Evolutionary conservation across 2,329 filamentous ascomycete species (phyloP).

Genomic region (Calonectria hongkongensis): DNA sequence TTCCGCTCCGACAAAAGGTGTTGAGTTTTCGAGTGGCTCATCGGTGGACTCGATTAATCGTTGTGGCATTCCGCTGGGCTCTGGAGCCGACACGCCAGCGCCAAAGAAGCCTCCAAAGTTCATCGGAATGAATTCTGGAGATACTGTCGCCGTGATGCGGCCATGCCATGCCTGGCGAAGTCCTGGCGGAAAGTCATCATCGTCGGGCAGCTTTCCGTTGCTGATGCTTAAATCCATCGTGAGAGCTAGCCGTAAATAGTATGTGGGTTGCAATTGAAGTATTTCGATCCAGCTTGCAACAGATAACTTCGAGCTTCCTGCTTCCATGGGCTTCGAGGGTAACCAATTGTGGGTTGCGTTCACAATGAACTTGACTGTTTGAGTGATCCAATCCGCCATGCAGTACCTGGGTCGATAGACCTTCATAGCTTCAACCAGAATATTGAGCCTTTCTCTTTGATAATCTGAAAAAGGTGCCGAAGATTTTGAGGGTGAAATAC

Average conservation of each 20-base stretch:
- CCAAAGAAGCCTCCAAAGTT: background rate
- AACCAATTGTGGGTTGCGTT: constrained; percentile 43
- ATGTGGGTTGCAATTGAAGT: constrained; percentile 43
- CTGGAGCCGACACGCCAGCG: background rate
- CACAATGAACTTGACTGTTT: constrained; percentile 48
- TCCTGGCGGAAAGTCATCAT: constrained; percentile 49
- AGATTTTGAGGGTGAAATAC: background rate
- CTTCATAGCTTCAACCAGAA: constrained; percentile 50
- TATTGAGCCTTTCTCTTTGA: constrained; percentile 49
- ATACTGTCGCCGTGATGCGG: constrained; percentile 10
- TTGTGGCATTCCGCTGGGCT: background rate
- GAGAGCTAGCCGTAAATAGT: constrained; percentile 48
- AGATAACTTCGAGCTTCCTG: background rate
- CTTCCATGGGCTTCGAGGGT: background rate
- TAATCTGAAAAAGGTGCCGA: constrained; percentile 1
- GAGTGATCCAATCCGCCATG: constrained; percentile 52
- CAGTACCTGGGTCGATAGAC: constrained; percentile 49
- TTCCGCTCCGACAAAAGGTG: background rate
- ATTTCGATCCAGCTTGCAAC: constrained; percentile 47
- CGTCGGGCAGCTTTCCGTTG: constrained; percentile 49
- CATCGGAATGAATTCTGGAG: constrained; percentile 12
- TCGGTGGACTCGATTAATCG: background rate
- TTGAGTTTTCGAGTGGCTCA: background rate
- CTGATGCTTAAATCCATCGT: constrained; percentile 53
- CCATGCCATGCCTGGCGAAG: constrained; percentile 40